Percentiles rank a stretch among this genome's conserved stretches.
These are phyloP conservation scores for Phytophthora cactorum DNA, from an alignment of 352 stramenopile species.

Conservation along the genomic window DNA sequence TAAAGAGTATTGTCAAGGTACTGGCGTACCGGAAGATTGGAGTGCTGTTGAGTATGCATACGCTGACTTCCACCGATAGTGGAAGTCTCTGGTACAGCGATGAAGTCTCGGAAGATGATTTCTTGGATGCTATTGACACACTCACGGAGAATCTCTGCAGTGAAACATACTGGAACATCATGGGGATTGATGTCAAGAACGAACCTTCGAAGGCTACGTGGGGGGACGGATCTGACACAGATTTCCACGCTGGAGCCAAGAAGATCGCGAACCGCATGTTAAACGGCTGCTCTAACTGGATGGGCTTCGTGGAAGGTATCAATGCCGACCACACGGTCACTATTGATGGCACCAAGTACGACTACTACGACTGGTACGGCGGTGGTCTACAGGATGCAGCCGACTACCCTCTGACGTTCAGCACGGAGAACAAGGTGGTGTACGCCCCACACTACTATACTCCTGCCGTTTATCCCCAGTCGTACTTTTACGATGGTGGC, in stretches of 20 bases:
- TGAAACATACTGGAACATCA: slow-evolving; percentile 62
- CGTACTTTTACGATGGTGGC: slow-evolving; percentile 63
- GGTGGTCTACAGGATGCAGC: slow-evolving; percentile 52
- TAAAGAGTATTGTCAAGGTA: slow-evolving; percentile 60
- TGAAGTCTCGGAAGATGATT: slow-evolving; percentile 43
- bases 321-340: slow-evolving; percentile 52
- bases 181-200: slow-evolving; percentile 71
- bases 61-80: slow-evolving; percentile 49
- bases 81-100: slow-evolving; percentile 58
- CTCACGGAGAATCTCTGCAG: slow-evolving; percentile 58
- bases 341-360: slow-evolving; percentile 51
- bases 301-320: slow-evolving; percentile 76
- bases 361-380: slow-evolving; percentile 77
- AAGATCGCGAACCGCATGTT: slow-evolving; percentile 72
- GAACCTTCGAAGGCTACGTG: slow-evolving; percentile 60
- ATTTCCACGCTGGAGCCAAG: slow-evolving; percentile 56
- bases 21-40: slow-evolving; percentile 64
- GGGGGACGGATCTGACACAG: slow-evolving; percentile 44
- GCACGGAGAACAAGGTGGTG: slow-evolving; percentile 67
- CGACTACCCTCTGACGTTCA: slow-evolving; percentile 54
- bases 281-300: slow-evolving; percentile 63
- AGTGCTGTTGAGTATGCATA: slow-evolving; percentile 70
- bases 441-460: slow-evolving; percentile 84
- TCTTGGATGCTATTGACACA: slow-evolving; percentile 54
- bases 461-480: slow-evolving; percentile 61